A percentile compares a stretch with the other conserved stretches of the same genome.
Conservation (phyloP, 148 eudicot genomes). For the Heliamphora exappendiculata region DNA sequence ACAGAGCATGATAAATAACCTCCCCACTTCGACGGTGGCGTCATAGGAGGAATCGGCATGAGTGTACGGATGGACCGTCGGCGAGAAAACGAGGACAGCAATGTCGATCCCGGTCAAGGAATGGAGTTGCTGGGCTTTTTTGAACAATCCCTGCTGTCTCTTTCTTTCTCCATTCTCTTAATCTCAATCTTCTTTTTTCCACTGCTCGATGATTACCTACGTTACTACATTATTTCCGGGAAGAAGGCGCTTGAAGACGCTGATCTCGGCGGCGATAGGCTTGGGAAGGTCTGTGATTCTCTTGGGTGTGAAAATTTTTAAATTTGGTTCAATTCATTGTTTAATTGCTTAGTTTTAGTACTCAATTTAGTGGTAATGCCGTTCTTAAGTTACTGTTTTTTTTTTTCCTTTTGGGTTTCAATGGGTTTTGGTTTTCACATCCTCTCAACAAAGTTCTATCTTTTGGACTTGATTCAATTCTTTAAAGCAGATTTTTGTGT, state of each 20-base stretch:
- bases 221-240: slow-evolving; percentile 68
- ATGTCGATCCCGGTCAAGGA: not conserved
- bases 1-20: no score
- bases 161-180: not conserved
- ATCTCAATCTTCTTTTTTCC: slow-evolving; percentile 11
- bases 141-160: slow-evolving; percentile 11
- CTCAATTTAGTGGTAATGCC: no score
- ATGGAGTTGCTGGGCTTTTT: slow-evolving; percentile 1
- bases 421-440: no score
- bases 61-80: not conserved
- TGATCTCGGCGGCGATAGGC: slow-evolving; percentile 48
- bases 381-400: no score
- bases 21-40: not conserved
- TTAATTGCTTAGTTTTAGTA: not conserved
- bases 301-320: not conserved
- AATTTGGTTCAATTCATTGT: not conserved
- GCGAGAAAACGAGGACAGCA: not conserved
- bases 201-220: slow-evolving; percentile 53
- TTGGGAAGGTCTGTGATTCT: slow-evolving; percentile 32
- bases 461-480: no score
- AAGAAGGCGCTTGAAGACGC: slow-evolving; percentile 61
- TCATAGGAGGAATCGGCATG: not conserved
- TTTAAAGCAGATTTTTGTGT: no score
- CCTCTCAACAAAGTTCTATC: no score
- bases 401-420: no score